These are phyloP conservation scores for Venturia asperata DNA, from an alignment of 2,329 filamentous ascomycete species.

Conservation along the genomic window DNA sequence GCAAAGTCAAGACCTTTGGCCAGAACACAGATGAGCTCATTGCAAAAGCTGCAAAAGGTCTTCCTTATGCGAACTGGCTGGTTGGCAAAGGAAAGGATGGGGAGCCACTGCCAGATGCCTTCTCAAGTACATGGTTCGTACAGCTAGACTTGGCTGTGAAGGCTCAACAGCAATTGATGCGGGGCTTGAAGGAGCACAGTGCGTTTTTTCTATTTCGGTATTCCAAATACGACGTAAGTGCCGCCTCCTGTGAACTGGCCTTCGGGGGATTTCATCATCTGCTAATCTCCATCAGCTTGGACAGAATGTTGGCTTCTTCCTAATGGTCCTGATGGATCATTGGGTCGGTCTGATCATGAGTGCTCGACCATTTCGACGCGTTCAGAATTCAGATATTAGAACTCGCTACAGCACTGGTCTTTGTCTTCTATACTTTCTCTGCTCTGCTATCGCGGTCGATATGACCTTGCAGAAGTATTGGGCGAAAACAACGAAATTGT, in stretches of 20 bases:
- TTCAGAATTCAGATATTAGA: not conserved
- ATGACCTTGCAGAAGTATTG: constrained; percentile 15
- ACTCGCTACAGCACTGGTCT: constrained; percentile 10
- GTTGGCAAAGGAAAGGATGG: not conserved
- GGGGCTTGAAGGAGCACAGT: constrained; percentile 15
- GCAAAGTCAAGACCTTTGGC: not conserved
- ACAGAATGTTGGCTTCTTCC: constrained; percentile 14
- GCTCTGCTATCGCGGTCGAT: constrained; percentile 11
- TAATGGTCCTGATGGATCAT: constrained; percentile 12
- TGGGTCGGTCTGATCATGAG: constrained; percentile 9
- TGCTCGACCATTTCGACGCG: not conserved
- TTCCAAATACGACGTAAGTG: constrained; percentile 14
- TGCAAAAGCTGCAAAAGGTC: constrained; percentile 7
- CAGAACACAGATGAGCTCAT: not conserved
- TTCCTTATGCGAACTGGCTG: constrained; percentile 8
- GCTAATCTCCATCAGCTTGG: not conserved
- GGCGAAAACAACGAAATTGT: constrained; percentile 8
- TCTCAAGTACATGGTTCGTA: constrained; percentile 13
- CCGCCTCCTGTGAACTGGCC: not conserved
- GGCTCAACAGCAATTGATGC: constrained; percentile 3
- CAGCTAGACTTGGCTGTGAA: constrained; percentile 10
- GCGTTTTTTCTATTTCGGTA: constrained; percentile 5
- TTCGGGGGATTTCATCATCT: not conserved
- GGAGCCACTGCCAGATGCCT: not conserved
- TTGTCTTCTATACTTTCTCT: constrained; percentile 13